Base-by-base conservation (phyloP, 495 filamentous ascomycete genomes). In the Parathielavia hyrcaniae region DNA sequence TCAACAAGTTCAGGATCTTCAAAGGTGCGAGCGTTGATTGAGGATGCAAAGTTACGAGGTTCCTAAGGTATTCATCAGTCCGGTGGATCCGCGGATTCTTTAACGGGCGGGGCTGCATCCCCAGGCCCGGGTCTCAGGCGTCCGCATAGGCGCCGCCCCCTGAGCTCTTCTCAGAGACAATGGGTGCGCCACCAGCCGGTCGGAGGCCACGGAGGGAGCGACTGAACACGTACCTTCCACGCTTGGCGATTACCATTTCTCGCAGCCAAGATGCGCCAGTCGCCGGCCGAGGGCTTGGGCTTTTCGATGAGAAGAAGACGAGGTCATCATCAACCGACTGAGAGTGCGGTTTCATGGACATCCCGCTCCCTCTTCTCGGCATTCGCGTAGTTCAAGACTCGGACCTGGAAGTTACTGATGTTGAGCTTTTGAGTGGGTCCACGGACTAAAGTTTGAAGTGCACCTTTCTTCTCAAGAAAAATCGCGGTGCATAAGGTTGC, bases 111-210 rank as follows among this genome's bases (percentile, higher is more conserved):
- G 22, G 48, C 32, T 13, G 32, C 30, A 5, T 1, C 32, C 40
- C 13, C 4, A 17, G 36, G 26, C 46, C 7, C 23, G 17, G 40
- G 35, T n/a, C n/a, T n/a, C n/a, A 11, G 35, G 17, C 10, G n/a
- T 4, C n/a, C 49, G 49, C 35, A 52, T 52, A 52, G 49, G 49
- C 49, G 49, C 49, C 35, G 38, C 51, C 51, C n/a, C 51, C 39
- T 44, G 51, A 45, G 26, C 16, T 41, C 45, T 45, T 26, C 40
- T 45, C 40, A 40, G 51, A 39, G 13, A 40, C n/a, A 12, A 16
- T 12, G 40, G 23, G 13, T 14, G 16, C 4, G 17, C 4, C 17
- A 23, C n/a, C 7, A 40, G 11, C 38, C 6, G 8, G 10, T 13
- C 51, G 51, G 51, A 53, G 34, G 40, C 5, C 36, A 26, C 39